Evolutionary conservation across 129 eudicot genomes (phyloP).

Genomic region (Centella asiatica): DNA sequence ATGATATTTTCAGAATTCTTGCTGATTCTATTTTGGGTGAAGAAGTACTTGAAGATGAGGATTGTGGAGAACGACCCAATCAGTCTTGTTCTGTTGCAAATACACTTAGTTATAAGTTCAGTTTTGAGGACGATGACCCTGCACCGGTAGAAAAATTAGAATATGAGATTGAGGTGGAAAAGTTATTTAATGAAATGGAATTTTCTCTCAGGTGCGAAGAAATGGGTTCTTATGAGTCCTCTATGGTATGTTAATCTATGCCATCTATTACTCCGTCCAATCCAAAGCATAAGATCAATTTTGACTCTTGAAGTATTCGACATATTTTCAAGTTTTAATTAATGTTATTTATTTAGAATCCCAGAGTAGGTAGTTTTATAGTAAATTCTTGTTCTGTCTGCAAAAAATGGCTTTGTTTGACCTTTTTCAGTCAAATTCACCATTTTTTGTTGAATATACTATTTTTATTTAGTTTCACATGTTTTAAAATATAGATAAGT

Average conservation of each 20-base stretch:
- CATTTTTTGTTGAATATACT: too few relatives aligned
- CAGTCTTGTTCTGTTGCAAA: neutral
- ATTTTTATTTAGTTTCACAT: too few relatives aligned
- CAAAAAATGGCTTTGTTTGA: too few relatives aligned
- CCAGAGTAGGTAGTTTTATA: too few relatives aligned
- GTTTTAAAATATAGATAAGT: too few relatives aligned
- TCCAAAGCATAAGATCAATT: too few relatives aligned
- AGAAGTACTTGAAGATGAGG: neutral
- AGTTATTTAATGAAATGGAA: constrained; percentile 25
- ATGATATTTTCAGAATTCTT: constrained; percentile 3
- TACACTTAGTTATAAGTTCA: constrained; percentile 26
- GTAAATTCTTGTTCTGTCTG: too few relatives aligned
- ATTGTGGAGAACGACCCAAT: neutral
- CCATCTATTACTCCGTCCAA: too few relatives aligned
- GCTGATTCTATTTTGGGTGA: constrained; percentile 24
- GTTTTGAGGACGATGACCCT: constrained; percentile 31
- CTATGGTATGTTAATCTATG: constrained; percentile 20
- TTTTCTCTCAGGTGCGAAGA: constrained; percentile 15
- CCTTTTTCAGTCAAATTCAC: too few relatives aligned
- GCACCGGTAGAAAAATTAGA: constrained; percentile 12
- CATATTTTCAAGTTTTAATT: too few relatives aligned
- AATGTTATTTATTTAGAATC: too few relatives aligned
- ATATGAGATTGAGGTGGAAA: constrained; percentile 13
- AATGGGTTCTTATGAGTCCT: constrained; percentile 19
- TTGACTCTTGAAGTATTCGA: too few relatives aligned